Conservation (phyloP, 2,329 filamentous ascomycete genomes). For the Colletotrichum incanum region DNA sequence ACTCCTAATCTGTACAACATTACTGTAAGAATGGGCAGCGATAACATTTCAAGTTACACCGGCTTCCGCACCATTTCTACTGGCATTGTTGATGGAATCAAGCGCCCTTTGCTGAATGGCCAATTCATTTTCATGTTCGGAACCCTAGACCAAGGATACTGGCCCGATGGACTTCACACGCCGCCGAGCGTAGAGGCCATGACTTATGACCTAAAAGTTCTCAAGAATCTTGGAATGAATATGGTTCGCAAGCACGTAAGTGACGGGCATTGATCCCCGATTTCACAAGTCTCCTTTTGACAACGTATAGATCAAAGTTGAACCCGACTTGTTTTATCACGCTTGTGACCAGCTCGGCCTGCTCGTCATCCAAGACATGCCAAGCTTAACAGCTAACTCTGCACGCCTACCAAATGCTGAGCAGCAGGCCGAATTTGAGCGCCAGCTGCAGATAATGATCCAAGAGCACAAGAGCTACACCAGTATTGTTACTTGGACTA, state of each 20-base stretch:
- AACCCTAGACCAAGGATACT: conserved; percentile 80
- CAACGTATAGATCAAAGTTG: conserved; percentile 72
- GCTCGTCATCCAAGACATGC: conserved; percentile 82
- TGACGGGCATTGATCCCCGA: background rate
- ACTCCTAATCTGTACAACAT: conserved; percentile 77
- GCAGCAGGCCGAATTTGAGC: conserved; percentile 76
- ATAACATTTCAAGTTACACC: conserved; percentile 75
- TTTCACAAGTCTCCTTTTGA: background rate
- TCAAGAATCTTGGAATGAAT: conserved; percentile 79
- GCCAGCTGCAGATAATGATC: conserved; percentile 74
- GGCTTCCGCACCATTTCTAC: conserved; percentile 77
- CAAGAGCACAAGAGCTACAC: conserved; percentile 76
- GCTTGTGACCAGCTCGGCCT: conserved; percentile 78
- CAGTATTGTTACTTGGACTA: conserved; percentile 76
- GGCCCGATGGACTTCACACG: conserved; percentile 79
- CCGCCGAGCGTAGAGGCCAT: conserved; percentile 78
- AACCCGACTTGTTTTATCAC: conserved; percentile 77
- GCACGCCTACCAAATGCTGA: conserved; percentile 56
- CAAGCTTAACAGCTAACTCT: conserved; percentile 63
- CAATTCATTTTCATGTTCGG: conserved; percentile 78
- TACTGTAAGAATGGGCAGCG: conserved; percentile 66
- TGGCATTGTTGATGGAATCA: conserved; percentile 70
- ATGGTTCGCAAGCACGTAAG: conserved; percentile 79
- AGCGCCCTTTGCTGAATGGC: conserved; percentile 77
- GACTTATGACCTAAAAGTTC: conserved; percentile 74